Base-by-base conservation (phyloP, 2,329 filamentous ascomycete species). In the Aphanocladium album region DNA sequence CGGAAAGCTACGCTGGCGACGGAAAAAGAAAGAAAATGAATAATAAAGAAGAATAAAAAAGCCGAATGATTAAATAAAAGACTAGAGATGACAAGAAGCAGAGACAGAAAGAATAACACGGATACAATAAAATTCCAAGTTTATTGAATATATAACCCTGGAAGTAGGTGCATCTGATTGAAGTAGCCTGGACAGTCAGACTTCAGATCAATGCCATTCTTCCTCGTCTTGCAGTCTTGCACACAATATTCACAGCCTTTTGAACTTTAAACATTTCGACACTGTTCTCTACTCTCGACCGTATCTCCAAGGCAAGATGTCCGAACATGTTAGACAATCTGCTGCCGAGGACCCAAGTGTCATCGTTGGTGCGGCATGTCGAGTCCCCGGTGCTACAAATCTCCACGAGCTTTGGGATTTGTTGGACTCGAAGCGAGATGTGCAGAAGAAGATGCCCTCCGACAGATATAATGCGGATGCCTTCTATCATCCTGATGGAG, bases 391-490 rank as follows among this genome's bases (percentile, higher is more conserved):
- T 16, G 70, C 69, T 35, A 69, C 65, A 41, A 59, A 65, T 25
- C 58, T 62, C 50, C 41, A 68, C 30, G 64, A 66, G 19, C 69
- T 74, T 37, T 74, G 72, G 72, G 60, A 72, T 11, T 64, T 58
- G 46, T 63, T 67, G 39, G 58, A 61, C 12, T 35, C 71, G 71
- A 45, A 74, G 69, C 37, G 75, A 69, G 47, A 77, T 71, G 65
- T 74, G 68, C 46, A 67, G 55, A 61, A 54, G 43, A 71, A 73
- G 43, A 72, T 78, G 14, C 77, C 77, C 16, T 69, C 30, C 1
- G n/a, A 59, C 30, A 41, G 56, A 45, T 51, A 51, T 5, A 59
- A 59, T 19, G 46, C 47, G 5, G 56, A 59, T 37, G 46, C 45
- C 30, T 59, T 59, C 17, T 59, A 51, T 33, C 56, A 59, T n/a